phyloP scores from a whole-genome alignment of 139 green algal species.

The Chlamydomonas sphaeroides region DNA sequence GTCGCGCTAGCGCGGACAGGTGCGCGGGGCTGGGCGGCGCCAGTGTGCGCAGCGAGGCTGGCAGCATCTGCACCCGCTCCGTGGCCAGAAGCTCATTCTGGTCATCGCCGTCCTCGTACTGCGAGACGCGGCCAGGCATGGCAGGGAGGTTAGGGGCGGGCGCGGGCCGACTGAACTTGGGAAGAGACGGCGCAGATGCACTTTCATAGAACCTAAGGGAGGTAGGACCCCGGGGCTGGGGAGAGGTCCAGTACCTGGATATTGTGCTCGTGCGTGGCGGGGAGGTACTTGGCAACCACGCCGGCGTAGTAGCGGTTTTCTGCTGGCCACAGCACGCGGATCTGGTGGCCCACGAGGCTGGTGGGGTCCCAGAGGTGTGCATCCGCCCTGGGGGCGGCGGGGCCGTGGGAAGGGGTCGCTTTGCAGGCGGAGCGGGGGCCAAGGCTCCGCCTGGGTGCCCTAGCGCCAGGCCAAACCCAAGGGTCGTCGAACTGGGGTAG shows the following conservation, averaged over 20 bases:
- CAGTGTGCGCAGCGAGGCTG: background rate
- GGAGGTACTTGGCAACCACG: background rate
- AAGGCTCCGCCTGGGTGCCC: too few relatives aligned
- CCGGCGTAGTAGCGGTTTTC: conserved; percentile 12
- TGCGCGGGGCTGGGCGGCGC: background rate
- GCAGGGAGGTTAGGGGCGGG: too few relatives aligned
- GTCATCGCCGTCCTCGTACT: conserved; percentile 6
- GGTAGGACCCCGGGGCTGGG: too few relatives aligned
- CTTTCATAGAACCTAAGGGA: too few relatives aligned
- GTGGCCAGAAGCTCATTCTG: background rate
- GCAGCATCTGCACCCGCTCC: conserved; percentile 22
- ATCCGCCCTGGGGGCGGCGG: background rate
- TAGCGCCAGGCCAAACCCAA: too few relatives aligned
- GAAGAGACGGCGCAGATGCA: too few relatives aligned
- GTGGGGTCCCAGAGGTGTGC: background rate
- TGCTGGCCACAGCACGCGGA: conserved; percentile 7
- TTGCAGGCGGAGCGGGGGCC: too few relatives aligned
- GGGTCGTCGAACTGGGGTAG: too few relatives aligned
- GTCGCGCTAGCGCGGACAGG: background rate
- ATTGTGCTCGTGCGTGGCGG: background rate
- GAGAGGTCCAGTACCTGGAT: too few relatives aligned
- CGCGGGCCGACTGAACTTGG: too few relatives aligned
- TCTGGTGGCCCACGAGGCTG: background rate
- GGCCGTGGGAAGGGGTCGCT: too few relatives aligned
- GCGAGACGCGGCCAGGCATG: too few relatives aligned